Evolutionary conservation across 768 basidiomycete species (phyloP).

Genomic region (Agrocybe pediades): DNA sequence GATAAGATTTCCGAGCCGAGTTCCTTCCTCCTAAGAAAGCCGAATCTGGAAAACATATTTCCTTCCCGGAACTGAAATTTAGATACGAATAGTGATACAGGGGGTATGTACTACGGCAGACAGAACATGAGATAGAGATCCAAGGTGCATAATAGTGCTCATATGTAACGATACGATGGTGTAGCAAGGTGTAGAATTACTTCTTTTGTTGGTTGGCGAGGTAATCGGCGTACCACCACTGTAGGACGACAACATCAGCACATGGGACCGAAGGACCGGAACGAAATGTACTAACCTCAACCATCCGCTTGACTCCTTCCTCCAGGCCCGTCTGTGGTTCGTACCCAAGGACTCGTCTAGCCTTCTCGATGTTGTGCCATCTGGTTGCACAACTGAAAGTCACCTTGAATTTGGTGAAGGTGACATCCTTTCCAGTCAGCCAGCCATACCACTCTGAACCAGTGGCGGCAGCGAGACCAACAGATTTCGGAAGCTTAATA

Average conservation of each 20-base stretch:
- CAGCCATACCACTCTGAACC: conserved; percentile 74
- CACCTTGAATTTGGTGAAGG: conserved; percentile 86
- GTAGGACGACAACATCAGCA: not conserved
- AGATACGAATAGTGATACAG: not conserved
- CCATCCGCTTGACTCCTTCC: conserved; percentile 80
- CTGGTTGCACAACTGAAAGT: conserved; percentile 76
- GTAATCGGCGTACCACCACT: conserved; percentile 54
- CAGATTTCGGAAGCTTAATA: conserved; percentile 54
- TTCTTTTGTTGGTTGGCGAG: conserved; percentile 37
- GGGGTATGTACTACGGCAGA: not conserved
- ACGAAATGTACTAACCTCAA: conserved; percentile 55
- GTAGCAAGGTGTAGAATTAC: not conserved
- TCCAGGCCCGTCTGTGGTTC: conserved; percentile 88
- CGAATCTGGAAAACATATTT: not conserved
- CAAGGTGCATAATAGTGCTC: not conserved
- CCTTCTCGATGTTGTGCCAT: conserved; percentile 95
- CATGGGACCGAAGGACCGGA: not conserved
- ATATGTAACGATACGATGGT: not conserved
- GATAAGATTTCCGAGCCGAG: not conserved
- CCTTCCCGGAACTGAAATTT: not conserved
- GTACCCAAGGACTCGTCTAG: conserved; percentile 88
- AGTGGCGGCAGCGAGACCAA: conserved; percentile 74
- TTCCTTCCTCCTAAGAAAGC: not conserved
- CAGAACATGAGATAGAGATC: not conserved
- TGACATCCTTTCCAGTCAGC: conserved; percentile 76